These are phyloP conservation scores for Hypsizygus marmoreus DNA, from an alignment of 768 basidiomycete genomes.

Conservation along the genomic window DNA sequence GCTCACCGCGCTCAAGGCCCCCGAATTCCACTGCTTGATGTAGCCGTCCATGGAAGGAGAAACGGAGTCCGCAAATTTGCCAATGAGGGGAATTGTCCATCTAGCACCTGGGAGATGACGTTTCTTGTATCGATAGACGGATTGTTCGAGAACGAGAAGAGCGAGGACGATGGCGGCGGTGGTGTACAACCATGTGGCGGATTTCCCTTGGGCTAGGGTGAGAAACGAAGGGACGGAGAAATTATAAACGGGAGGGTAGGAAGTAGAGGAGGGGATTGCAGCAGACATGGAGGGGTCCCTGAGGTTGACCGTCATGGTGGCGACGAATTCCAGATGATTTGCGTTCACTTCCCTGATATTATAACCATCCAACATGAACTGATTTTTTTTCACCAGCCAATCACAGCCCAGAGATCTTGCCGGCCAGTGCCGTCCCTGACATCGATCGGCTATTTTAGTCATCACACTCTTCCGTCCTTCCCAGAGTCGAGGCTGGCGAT, in stretches of 20 bases:
- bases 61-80: conserved; percentile 92
- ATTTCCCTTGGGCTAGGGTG: conserved; percentile 31
- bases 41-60: conserved; percentile 91
- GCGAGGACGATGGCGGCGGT: conserved; percentile 67
- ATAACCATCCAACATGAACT: conserved; percentile 30
- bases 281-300: conserved; percentile 40
- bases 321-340: conserved; percentile 23
- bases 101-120: conserved; percentile 79
- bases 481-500: too few species aligned
- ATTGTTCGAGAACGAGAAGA: conserved; percentile 85
- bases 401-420: conserved; percentile 25
- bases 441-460: not conserved
- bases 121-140: conserved; percentile 89
- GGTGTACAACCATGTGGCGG: conserved; percentile 64
- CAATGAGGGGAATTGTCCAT: conserved; percentile 98
- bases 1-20: conserved; percentile 84
- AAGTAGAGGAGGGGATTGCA: conserved; percentile 46
- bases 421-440: not conserved
- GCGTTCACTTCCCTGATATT: conserved; percentile 1
- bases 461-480: too few species aligned
- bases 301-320: conserved; percentile 34
- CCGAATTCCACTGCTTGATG: conserved; percentile 89
- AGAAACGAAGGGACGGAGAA: conserved; percentile 53
- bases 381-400: conserved; percentile 40
- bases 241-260: conserved; percentile 39